Base-by-base conservation (phyloP, 2,329 filamentous ascomycete species). In the Seiridium unicorne region DNA sequence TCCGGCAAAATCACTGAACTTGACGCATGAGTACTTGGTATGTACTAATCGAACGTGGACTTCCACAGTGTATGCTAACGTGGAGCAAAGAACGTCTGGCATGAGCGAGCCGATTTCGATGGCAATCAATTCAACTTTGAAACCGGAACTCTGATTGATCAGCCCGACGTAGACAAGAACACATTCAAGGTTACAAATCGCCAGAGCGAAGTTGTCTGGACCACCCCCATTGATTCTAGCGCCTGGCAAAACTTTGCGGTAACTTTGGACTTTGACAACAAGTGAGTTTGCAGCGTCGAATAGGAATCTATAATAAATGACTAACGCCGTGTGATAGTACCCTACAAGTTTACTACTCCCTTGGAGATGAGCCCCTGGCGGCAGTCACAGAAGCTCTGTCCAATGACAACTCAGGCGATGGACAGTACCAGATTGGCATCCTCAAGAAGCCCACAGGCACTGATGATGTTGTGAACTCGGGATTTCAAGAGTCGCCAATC, bases 191-290 rank as follows among this genome's bases (percentile, higher is more conserved):
- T 79, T 44, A 68, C 78, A 18, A 70, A 77, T 67, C 72, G 77
- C 1, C 63, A 73, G 58, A 76, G 74, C 68, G 69, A 67, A 51
- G 66, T 74, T 66, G 68, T 79, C 44, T 79, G 75, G 74, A 74
- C 72, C 34, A 76, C 74, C 10, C 69, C 74, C 4, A 71, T 85
- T 49, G 77, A 80, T 46, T 65, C 70, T 35, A 73, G 70, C 40
- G 75, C 76, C 18, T 87, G 84, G 84, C 84, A 88, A 69, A 87
- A 87, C 72, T 87, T 87, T 74, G 85, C 82, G 26, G 66, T 86
- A 44, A 82, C 78, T 8, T 70, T 86, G 18, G 80, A 87, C 67
- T 87, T 83, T 64, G 69, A 69, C 46, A 76, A 80, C 64, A 86
- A 86, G 82, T 85, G 71, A 62, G 79, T 67, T 59, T 34, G 57